phyloP scores from a whole-genome alignment of 768 basidiomycete species.

The Kwoniella mangroviensis region DNA sequence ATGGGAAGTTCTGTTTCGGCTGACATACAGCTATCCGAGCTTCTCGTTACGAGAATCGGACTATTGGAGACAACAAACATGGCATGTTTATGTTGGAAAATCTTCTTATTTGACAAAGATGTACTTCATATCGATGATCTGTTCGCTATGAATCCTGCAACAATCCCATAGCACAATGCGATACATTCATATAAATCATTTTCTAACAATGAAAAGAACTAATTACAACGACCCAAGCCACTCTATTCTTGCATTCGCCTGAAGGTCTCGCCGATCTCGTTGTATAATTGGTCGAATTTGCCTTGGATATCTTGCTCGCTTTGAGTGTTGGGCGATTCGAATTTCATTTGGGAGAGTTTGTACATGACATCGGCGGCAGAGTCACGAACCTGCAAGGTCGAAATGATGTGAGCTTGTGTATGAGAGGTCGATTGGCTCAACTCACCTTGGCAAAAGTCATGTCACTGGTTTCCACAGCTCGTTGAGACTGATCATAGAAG shows the following conservation, averaged over 20 bases:
- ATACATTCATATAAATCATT: slow-evolving; percentile 14
- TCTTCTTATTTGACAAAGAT: too few species aligned
- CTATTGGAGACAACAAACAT: too few species aligned
- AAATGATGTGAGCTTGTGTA: neutral
- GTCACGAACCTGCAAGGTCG: slow-evolving; percentile 72
- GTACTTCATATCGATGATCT: neutral
- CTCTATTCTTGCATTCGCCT: slow-evolving; percentile 55
- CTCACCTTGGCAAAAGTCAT: slow-evolving; percentile 57
- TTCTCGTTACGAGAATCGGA: too few species aligned
- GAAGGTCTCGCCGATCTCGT: slow-evolving; percentile 91
- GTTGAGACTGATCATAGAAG: slow-evolving; percentile 89
- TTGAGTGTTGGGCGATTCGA: slow-evolving; percentile 89
- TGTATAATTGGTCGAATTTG: slow-evolving; percentile 78
- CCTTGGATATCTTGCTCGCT: slow-evolving; percentile 80
- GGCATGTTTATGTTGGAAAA: too few species aligned
- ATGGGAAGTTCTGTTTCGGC: too few species aligned
- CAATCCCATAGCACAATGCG: slow-evolving; percentile 1
- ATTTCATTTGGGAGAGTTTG: slow-evolving; percentile 99
- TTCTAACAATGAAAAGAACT: slow-evolving; percentile 3
- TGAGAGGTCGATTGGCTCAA: neutral
- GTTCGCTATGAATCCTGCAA: neutral
- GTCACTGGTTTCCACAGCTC: slow-evolving; percentile 80
- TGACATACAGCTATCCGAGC: too few species aligned
- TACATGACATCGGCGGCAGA: slow-evolving; percentile 84
- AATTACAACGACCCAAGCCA: slow-evolving; percentile 11